Base-by-base conservation (phyloP, 2,329 filamentous ascomycete genomes). In the Reticulascus tulasneorum region DNA sequence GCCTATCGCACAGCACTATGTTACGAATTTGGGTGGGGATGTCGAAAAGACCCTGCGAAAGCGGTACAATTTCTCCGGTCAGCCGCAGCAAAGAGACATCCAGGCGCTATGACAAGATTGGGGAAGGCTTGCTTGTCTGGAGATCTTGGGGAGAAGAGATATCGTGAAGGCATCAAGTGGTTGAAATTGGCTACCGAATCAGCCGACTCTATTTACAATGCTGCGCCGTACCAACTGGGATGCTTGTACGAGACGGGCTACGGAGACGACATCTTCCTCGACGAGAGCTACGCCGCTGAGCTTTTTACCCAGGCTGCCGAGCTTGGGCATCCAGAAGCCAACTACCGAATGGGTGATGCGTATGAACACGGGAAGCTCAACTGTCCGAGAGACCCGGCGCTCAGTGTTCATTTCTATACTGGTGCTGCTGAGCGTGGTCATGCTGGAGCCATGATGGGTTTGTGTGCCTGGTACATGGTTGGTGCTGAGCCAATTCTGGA, bases 21-120 rank as follows among this genome's bases (percentile, higher is more conserved):
- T 67, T 97, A 97, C 65, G 93, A 98, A 61, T 97, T 96, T 62
- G 93, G 90, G 44, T 98, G 93, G 93, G 93, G 93, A 25, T 94
- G 84, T 53, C 82, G 88, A 38, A 88, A 88, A 53, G 89, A 96
- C 53, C 84, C 86, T 38, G 79, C 84, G 32, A 96, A 96, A 63
- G 91, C 93, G 27, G 86, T 94, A 2, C 90, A 97, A 57, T 98
- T 93, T 59, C 85, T 95, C 55, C 83, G 91, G 36, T 83, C 85
- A 44, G 86, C 90, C 9, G 90, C 93, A 3, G 86, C 90, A 7
- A 97, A 96, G 62, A 86, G 89, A 42, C 93, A 98, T 53, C 93
- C 93, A 0, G 93, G 93, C 32, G 91, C 93, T 32, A 95, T 96
- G 77, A 86, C 89, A 36, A 83, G 93, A 38, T 77, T 98, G 34